phyloP scores from a whole-genome alignment of 164 flowering plant species.

The Litsea cubeba region DNA sequence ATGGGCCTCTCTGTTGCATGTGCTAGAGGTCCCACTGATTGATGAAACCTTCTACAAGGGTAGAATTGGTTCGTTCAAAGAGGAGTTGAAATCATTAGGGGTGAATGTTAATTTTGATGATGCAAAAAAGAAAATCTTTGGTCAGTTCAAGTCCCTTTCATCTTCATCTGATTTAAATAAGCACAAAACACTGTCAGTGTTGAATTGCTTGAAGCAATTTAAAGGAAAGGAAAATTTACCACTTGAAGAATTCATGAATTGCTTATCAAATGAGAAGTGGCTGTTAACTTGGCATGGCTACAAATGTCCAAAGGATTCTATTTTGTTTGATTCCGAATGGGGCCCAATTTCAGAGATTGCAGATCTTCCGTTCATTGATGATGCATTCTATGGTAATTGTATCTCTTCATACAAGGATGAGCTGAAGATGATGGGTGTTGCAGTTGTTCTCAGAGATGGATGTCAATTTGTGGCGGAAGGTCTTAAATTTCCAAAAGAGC shows the following conservation, averaged over 20 bases:
- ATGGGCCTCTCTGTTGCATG: no score
- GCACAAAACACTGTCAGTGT: not conserved
- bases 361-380: slow-evolving; percentile 25
- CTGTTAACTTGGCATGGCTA: slow-evolving; percentile 25
- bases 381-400: slow-evolving; percentile 13
- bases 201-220: not conserved
- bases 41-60: slow-evolving; percentile 35
- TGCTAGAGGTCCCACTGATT: slow-evolving; percentile 22
- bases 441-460: slow-evolving; percentile 14
- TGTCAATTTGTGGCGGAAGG: slow-evolving; percentile 14
- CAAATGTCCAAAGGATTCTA: slow-evolving; percentile 26
- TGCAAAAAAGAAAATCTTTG: not conserved
- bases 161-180: not conserved
- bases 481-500: slow-evolving; percentile 13
- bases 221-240: not conserved
- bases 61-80: not conserved
- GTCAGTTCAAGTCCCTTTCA: not conserved
- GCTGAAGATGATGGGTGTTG: slow-evolving; percentile 21
- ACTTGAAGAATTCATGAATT: not conserved
- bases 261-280: not conserved
- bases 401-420: slow-evolving; percentile 13
- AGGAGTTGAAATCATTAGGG: not conserved
- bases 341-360: slow-evolving; percentile 9
- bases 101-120: not conserved
- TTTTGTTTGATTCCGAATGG: slow-evolving; percentile 16